Evolutionary conservation across 2,329 filamentous ascomycete genomes (phyloP).

Genomic region (Pseudocercospora fuligena): DNA sequence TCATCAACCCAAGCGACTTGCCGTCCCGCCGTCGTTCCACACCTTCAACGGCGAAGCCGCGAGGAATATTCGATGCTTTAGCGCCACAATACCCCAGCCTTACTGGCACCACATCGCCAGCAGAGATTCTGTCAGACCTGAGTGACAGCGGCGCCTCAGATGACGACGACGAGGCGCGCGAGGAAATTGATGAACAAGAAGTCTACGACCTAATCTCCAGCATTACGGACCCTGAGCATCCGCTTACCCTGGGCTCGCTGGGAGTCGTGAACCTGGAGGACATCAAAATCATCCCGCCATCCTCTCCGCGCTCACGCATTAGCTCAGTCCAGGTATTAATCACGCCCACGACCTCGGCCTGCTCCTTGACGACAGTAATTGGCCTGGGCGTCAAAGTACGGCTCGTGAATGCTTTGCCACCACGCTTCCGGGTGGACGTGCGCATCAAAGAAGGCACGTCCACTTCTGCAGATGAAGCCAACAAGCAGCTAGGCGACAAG

Average conservation of each 20-base stretch:
- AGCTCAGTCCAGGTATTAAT: slow-evolving; percentile 82
- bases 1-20: slow-evolving; percentile 84
- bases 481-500: slow-evolving; percentile 96
- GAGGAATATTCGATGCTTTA: slow-evolving; percentile 61
- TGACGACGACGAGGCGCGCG: slow-evolving; percentile 61
- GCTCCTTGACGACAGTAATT: slow-evolving; percentile 93
- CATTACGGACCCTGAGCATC: slow-evolving; percentile 96
- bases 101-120: slow-evolving; percentile 33
- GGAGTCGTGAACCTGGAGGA: slow-evolving; percentile 96
- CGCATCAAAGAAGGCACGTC: slow-evolving; percentile 96
- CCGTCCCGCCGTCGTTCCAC: slow-evolving; percentile 69
- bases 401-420: slow-evolving; percentile 86
- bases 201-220: slow-evolving; percentile 95
- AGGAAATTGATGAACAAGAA: slow-evolving; percentile 95
- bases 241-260: slow-evolving; percentile 87
- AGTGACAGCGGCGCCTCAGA: slow-evolving; percentile 57
- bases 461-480: slow-evolving; percentile 90
- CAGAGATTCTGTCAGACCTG: slow-evolving; percentile 38
- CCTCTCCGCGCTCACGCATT: slow-evolving; percentile 67
- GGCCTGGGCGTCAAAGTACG: slow-evolving; percentile 90
- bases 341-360: slow-evolving; percentile 96
- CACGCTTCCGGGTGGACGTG: slow-evolving; percentile 90
- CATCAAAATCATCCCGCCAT: slow-evolving; percentile 75
- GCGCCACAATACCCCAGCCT: slow-evolving; percentile 56
- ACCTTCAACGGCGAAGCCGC: slow-evolving; percentile 49